Evolutionary conservation across 1,139 yeast species (phyloP).

Genomic region (Hanseniaspora uvarum): DNA sequence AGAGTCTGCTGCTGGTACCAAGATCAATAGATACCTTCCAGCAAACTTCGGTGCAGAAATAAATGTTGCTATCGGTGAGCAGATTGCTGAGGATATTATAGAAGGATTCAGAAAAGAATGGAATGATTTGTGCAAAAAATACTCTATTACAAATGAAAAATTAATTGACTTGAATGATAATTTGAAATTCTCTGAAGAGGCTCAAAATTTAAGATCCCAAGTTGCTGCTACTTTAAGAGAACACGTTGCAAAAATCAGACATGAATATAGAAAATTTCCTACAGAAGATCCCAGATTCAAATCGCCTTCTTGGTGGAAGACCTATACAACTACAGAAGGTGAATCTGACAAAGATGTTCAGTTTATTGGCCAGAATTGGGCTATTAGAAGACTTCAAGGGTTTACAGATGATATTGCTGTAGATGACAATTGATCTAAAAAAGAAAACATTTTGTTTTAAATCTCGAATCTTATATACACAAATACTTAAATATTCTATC

Average conservation of each 20-base stretch:
- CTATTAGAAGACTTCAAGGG: constrained; percentile 55
- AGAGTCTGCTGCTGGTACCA: constrained; percentile 51
- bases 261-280: constrained; percentile 41
- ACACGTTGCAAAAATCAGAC: constrained; percentile 51
- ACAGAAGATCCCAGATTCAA: constrained; percentile 55
- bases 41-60: constrained; percentile 58
- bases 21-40: constrained; percentile 51
- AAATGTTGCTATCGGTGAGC: constrained; percentile 61
- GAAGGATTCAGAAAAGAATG: constrained; percentile 55
- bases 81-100: constrained; percentile 53
- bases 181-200: constrained; percentile 53
- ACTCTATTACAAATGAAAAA: constrained; percentile 37
- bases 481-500: neutral
- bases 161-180: constrained; percentile 53
- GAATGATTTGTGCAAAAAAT: constrained; percentile 49
- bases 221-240: constrained; percentile 61
- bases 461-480: neutral
- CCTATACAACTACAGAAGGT: constrained; percentile 56
- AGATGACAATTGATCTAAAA: neutral
- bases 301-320: constrained; percentile 62
- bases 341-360: constrained; percentile 53
- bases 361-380: constrained; percentile 73
- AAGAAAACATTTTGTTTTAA: neutral
- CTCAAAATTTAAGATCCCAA: constrained; percentile 52
- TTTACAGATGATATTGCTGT: constrained; percentile 36